Evolutionary conservation across 2,329 filamentous ascomycete genomes (phyloP).

Genomic region (Onygena corvina): DNA sequence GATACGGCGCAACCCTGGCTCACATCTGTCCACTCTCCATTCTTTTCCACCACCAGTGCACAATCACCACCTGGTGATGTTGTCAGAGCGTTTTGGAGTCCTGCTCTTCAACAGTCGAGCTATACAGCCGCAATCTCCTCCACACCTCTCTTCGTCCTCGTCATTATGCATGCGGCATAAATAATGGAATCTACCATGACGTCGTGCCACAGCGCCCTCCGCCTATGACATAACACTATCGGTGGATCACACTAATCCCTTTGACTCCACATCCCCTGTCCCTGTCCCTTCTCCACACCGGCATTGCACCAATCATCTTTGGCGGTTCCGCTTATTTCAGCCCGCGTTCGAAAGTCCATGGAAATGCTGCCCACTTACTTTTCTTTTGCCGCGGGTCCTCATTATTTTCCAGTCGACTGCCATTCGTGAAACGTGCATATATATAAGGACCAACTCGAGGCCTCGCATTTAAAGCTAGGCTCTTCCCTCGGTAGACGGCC

Average conservation of each 20-base stretch:
- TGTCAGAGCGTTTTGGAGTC: background rate
- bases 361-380: background rate
- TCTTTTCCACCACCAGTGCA: background rate
- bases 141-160: background rate
- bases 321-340: background rate
- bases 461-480: background rate
- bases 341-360: background rate
- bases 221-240: background rate
- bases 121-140: background rate
- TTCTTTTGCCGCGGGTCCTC: background rate
- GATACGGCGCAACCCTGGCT: background rate
- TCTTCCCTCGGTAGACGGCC: background rate
- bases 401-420: background rate
- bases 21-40: background rate
- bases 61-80: background rate
- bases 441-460: background rate
- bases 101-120: background rate
- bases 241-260: background rate
- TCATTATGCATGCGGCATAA: background rate
- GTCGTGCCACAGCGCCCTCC: no score
- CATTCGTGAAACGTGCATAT: slow-evolving; percentile 5
- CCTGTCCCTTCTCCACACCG: background rate
- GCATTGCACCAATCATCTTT: background rate
- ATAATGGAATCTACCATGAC: no score
- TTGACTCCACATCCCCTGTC: background rate